phyloP scores from a whole-genome alignment of 441 rosid species.

The Gossypium armourianum region DNA sequence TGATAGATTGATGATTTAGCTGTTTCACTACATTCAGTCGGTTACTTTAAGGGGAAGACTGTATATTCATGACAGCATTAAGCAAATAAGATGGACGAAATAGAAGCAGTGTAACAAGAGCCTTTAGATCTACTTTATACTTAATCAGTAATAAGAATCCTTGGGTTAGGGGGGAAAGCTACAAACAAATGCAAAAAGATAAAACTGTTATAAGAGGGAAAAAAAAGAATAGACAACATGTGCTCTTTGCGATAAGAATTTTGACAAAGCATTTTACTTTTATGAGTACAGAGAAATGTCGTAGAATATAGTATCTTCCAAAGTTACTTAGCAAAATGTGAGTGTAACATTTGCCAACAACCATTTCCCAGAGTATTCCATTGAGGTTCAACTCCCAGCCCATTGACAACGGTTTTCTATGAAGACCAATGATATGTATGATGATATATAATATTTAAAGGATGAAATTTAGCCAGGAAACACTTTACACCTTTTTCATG shows the following conservation, averaged over 20 bases:
- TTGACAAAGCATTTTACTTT: neutral
- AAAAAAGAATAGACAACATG: neutral
- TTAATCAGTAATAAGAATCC: neutral
- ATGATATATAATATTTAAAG: neutral
- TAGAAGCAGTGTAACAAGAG: neutral
- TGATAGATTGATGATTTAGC: neutral
- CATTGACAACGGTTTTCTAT: neutral
- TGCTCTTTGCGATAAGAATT: neutral
- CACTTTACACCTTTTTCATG: neutral
- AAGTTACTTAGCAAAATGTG: neutral
- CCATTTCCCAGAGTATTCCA: neutral
- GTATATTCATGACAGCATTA: neutral
- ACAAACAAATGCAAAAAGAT: neutral
- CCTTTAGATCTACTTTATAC: neutral
- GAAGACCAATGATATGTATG: neutral
- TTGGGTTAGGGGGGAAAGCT: neutral
- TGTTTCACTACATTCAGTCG: neutral
- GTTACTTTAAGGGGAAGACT: neutral
- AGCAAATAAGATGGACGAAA: neutral
- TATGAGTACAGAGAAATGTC: neutral
- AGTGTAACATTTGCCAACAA: slow-evolving; percentile 7
- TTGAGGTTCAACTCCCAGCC: slow-evolving; percentile 1
- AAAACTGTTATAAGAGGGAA: neutral
- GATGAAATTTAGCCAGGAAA: neutral
- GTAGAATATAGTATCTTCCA: neutral